Evolutionary conservation across 441 rosid species (phyloP).

Genomic region (Kokia cookei): DNA sequence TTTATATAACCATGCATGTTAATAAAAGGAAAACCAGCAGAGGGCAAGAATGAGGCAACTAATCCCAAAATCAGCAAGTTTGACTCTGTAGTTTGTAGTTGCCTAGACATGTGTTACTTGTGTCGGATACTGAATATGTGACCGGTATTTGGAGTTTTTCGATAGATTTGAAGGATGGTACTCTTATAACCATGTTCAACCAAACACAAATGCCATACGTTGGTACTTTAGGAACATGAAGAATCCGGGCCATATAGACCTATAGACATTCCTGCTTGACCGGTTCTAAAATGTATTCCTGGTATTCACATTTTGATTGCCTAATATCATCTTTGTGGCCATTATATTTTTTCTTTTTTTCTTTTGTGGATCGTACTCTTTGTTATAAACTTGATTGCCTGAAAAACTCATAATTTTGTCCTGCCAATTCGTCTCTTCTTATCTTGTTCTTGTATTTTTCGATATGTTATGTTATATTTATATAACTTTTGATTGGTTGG

Average conservation of each 20-base stretch:
- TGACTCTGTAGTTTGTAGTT: not conserved
- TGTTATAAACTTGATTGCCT: no score
- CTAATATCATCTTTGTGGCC: no score
- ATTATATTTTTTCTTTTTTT: no score
- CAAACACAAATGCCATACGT: not conserved
- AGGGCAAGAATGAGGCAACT: not conserved
- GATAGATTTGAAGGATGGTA: not conserved
- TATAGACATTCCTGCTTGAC: not conserved
- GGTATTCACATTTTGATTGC: not conserved
- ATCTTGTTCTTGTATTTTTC: no score
- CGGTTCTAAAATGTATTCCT: not conserved
- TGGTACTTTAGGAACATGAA: not conserved
- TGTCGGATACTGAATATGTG: not conserved
- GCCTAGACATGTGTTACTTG: not conserved
- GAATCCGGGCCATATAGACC: not conserved
- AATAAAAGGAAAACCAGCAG: not conserved
- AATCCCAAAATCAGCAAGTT: not conserved
- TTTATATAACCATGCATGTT: not conserved
- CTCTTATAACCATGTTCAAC: not conserved
- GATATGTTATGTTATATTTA: no score
- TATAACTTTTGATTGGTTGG: no score
- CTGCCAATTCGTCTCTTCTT: no score
- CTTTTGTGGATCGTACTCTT: no score
- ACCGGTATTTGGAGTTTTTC: not conserved
- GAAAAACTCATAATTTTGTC: no score